Percentiles rank a stretch among this genome's conserved stretches.
phyloP scores from a whole-genome alignment of 805 yeast species.

The Yarrowia sp. region DNA sequence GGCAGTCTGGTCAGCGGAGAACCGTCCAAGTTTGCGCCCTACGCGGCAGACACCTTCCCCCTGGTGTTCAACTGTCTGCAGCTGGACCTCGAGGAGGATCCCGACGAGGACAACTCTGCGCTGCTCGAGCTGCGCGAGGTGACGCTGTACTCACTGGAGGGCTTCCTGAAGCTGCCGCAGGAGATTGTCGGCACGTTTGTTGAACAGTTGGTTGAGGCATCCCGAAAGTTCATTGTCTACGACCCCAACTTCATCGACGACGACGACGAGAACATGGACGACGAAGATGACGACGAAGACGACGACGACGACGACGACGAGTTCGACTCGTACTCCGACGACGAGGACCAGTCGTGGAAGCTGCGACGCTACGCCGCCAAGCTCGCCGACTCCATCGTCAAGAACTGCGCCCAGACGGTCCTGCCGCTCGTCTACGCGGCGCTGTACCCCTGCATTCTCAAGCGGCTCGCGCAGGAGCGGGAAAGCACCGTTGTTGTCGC shows the following conservation, averaged over 20 bases:
- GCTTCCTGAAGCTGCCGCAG: slow-evolving; percentile 31
- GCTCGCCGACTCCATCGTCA: slow-evolving; percentile 44
- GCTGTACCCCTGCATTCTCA: slow-evolving; percentile 46
- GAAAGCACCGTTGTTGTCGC: slow-evolving; percentile 52
- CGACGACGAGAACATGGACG: slow-evolving; percentile 41
- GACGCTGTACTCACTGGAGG: slow-evolving; percentile 44
- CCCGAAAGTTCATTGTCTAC: slow-evolving; percentile 42
- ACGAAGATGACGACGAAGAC: slow-evolving; percentile 48
- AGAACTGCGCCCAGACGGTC: slow-evolving; percentile 42
- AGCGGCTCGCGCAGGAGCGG: slow-evolving; percentile 38
- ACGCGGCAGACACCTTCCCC: slow-evolving; percentile 28
- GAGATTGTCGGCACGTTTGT: slow-evolving; percentile 39
- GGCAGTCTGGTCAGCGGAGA: slow-evolving; percentile 36
- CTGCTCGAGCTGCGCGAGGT: slow-evolving; percentile 53
- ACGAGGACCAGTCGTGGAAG: slow-evolving; percentile 61
- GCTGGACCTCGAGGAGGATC: slow-evolving; percentile 41
- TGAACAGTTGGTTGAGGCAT: slow-evolving; percentile 36
- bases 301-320: slow-evolving; percentile 41
- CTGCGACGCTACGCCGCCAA: slow-evolving; percentile 54
- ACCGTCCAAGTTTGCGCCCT: slow-evolving; percentile 31
- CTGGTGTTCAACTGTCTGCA: slow-evolving; percentile 33
- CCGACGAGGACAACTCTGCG: slow-evolving; percentile 44
- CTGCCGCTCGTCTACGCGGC: slow-evolving; percentile 33
- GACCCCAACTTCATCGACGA: slow-evolving; percentile 49
- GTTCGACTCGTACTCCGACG: slow-evolving; percentile 42